Evolutionary conservation across 495 filamentous ascomycete species (phyloP), one percentile per base, ranked within the genome.

Genomic region (Neurospora sp.): DNA sequence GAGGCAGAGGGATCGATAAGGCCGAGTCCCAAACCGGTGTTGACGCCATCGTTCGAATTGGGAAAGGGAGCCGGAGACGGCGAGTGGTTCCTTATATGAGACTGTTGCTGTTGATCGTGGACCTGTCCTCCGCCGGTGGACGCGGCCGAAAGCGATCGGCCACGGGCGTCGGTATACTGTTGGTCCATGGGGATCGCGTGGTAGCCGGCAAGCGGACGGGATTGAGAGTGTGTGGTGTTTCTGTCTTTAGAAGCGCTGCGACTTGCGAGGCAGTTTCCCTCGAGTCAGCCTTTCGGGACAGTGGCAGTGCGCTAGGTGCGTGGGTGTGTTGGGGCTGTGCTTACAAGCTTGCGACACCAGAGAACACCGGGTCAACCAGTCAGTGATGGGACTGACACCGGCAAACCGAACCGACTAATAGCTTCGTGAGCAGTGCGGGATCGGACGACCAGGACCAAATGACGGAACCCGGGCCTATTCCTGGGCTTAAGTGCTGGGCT

Each of bases 31-130:
- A 86, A 79, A 72, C 85, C 85, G 77, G 82, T 83, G 37, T 82
- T 82, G 72, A 39, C 79, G 72, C 72, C 71, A 40, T 82, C 79
- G 71, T 83, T 84, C 79, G 79, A 78, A 76, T 81, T 81, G 70
- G 81, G 82, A 78, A 82, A 83, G 79, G 79, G 80, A 74, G 81
- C 81, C 75, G 84, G 84, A 77, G 85, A 84, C 74, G 85, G 83
- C 79, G 85, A 86, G 76, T 82, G 84, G 69, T 85, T 82, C 78
- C 82, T 86, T 86, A 86, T 86, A 85, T 84, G 82, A 82, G 82
- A 76, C 78, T 83, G 83, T 45, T 83, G 83, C 28, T 66, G 54
- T 36, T 66, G 54, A 34, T 66, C 54, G 72, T 82, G 80, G 42
- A 78, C 79, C 34, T 69, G 71, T 54, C 75, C 78, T 69, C 74